phyloP scores from a whole-genome alignment of 768 basidiomycete species.

The Hericium rajendrae region DNA sequence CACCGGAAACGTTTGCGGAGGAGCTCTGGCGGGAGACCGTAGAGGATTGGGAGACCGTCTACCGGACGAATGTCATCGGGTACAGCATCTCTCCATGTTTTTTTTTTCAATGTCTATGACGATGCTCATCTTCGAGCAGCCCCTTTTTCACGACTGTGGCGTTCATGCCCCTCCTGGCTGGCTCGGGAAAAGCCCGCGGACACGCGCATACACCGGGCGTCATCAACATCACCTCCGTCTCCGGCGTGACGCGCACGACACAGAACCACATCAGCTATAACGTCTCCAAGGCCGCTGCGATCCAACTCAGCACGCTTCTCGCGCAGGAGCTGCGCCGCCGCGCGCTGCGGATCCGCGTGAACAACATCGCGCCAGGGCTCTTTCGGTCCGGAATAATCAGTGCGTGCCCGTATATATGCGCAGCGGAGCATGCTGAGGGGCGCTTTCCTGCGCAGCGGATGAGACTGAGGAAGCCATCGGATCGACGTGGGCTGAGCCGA shows the following conservation, averaged over 20 bases:
- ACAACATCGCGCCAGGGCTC: slow-evolving; percentile 26
- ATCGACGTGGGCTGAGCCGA: slow-evolving; percentile 19
- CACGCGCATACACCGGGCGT: slow-evolving; percentile 25
- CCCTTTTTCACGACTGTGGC: slow-evolving; percentile 36
- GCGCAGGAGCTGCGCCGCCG: slow-evolving; percentile 25
- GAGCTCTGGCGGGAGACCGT: slow-evolving; percentile 22
- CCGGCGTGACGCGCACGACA: slow-evolving; percentile 29
- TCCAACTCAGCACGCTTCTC: slow-evolving; percentile 26
- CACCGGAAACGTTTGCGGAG: slow-evolving; percentile 17
- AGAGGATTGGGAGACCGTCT: slow-evolving; percentile 23
- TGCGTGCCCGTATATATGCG: slow-evolving; percentile 2
- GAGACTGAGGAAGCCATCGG: slow-evolving; percentile 25
- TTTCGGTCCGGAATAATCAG: slow-evolving; percentile 30
- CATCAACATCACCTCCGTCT: slow-evolving; percentile 35
- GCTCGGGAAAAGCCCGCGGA: slow-evolving; percentile 18
- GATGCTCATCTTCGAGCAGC: slow-evolving; percentile 6
- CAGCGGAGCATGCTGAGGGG: slow-evolving; percentile 23
- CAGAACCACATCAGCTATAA: slow-evolving; percentile 39
- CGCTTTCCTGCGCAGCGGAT: slow-evolving; percentile 23
- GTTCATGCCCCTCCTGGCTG: slow-evolving; percentile 33
- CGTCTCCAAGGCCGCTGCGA: slow-evolving; percentile 31
- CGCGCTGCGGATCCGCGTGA: slow-evolving; percentile 26
- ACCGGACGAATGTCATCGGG: slow-evolving; percentile 26
- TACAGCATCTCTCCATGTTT: slow-evolving; percentile 1
- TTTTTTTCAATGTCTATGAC: background rate